Evolutionary conservation across 768 basidiomycete species (phyloP), one percentile per base, ranked within the genome.

Genomic region (Mrakia blollopis): DNA sequence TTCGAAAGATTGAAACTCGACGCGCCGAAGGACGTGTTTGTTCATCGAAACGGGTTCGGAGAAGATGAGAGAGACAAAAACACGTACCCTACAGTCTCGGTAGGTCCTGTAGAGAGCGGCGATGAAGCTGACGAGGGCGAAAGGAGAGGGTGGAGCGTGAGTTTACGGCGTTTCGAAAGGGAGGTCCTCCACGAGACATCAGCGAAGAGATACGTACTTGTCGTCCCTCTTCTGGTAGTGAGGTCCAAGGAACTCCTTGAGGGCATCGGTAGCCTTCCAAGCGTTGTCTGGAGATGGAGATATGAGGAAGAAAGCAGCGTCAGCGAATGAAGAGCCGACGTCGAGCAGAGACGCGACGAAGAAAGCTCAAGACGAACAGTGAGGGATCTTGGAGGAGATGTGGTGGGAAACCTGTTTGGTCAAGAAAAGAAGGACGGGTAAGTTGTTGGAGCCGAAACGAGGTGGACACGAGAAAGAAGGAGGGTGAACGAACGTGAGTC

Each of bases 351-450:
- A 2, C 18, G 13, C 16, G 47, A 50, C 47, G 47, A 50, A 18
- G 21, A 7, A 14, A 50, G 18, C 5, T 21, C 16, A 14, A 21
- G 47, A 50, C 47, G 47, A 50, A 50, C 47, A 98, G 84, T 99
- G 96, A 28, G 96, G 96, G 79, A 99, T 98, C 86, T 95, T 96
- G 88, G 91, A 92, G 78, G 88, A 89, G 78, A 96, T 88, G 84
- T 98, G 96, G 85, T 98, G 96, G 32, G 89, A 85, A 18, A 50
- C 47, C 47, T 50, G 47, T 18, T 44, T 44, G 18, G 3, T 50
- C 47, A 14, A 50, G 47, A 1, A 50, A 7, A 3, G 47, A 21
- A 41, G 11, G 39, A 41, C 39, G 11, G 39, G 39, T 41, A n/a
- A n/a, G n/a, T n/a, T n/a, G n/a, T n/a, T n/a, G n/a, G n/a, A n/a